A percentile compares a stretch with the other conserved stretches of the same genome.
Conservation (phyloP, 2,329 filamentous ascomycete genomes). For the Thermoascus crustaceus region DNA sequence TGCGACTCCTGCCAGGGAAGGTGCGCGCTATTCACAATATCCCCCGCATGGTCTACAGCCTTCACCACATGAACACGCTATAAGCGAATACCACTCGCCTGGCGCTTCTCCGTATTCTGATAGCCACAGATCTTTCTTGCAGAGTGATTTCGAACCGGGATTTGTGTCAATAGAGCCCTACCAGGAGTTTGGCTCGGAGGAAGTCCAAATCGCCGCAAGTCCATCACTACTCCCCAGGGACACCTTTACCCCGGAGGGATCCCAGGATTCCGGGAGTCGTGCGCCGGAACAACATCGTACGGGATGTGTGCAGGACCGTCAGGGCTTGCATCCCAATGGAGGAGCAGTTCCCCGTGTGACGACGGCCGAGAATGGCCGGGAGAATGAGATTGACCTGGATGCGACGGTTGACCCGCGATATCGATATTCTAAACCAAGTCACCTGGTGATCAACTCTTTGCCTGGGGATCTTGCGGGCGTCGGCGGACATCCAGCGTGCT, state of each 20-base stretch:
- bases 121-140: conserved; percentile 7
- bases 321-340: conserved; percentile 9
- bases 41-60: conserved; percentile 8
- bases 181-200: conserved; percentile 6
- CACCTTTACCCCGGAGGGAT: conserved; percentile 6
- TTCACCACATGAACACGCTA: conserved; percentile 5
- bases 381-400: conserved; percentile 14
- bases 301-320: conserved; percentile 5
- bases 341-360: conserved; percentile 6
- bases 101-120: conserved; percentile 6
- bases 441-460: conserved; percentile 7
- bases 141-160: conserved; percentile 9
- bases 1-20: background rate
- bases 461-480: conserved; percentile 18
- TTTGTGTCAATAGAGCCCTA: conserved; percentile 2
- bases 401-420: conserved; percentile 10
- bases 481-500: conserved; percentile 14
- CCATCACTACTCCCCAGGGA: conserved; percentile 8
- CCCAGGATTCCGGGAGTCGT: conserved; percentile 6
- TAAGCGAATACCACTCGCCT: conserved; percentile 7
- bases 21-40: conserved; percentile 5
- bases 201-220: conserved; percentile 7
- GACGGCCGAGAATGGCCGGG: conserved; percentile 6
- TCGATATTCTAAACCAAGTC: conserved; percentile 5
- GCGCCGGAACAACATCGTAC: conserved; percentile 6